Percentiles rank a stretch among this genome's conserved stretches.
Conservation (phyloP, 257 asterid species). For the Solanum megistacrolobum region DNA sequence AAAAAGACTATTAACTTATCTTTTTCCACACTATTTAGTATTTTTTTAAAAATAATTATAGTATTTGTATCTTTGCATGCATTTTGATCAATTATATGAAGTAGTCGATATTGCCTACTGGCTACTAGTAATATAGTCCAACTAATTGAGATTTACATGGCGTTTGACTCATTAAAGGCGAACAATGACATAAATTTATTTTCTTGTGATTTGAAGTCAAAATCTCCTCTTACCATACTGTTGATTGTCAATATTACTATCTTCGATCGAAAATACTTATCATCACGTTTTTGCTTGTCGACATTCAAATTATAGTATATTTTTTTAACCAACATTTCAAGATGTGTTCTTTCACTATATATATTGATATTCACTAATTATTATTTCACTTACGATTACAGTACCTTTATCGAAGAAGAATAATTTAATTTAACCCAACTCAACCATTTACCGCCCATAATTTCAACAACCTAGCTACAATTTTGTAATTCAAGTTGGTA, state of each 20-base stretch:
- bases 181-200: not conserved
- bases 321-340: not conserved
- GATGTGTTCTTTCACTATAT: not conserved
- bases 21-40: no score
- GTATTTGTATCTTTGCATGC: not conserved
- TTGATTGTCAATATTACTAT: not conserved
- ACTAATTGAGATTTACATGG: not conserved
- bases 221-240: not conserved
- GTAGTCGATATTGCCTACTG: no score
- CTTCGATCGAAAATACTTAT: not conserved
- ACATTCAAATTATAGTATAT: not conserved
- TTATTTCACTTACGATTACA: no score
- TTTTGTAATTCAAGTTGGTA: not conserved
- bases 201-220: not conserved
- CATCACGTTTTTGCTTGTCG: not conserved
- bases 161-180: not conserved
- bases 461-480: not conserved
- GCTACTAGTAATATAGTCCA: no score
- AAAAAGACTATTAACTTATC: not conserved
- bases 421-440: not conserved
- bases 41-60: no score
- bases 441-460: not conserved
- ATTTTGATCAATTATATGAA: not conserved
- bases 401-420: not conserved
- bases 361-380: no score